Evolutionary conservation across 106 monocot genomes (phyloP).

Genomic region (Gastrodia elata): DNA sequence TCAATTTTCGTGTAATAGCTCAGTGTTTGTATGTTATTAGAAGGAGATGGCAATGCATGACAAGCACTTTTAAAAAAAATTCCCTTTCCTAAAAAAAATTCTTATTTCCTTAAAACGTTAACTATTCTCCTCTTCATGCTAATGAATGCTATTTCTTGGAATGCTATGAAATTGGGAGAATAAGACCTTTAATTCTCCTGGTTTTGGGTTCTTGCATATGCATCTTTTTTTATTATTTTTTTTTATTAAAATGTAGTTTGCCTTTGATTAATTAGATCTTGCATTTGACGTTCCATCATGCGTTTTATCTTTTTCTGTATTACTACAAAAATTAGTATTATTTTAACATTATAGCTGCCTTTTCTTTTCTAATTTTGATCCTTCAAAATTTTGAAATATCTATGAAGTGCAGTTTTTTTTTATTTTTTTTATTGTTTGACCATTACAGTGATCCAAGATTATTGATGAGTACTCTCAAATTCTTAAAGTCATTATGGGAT

Average conservation of each 20-base stretch:
- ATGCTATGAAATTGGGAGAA: neutral
- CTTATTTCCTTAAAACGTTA: too few relatives aligned
- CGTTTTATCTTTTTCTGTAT: neutral
- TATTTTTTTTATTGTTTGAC: neutral
- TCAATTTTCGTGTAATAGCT: too few relatives aligned
- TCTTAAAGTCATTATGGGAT: constrained; percentile 78
- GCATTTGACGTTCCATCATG: neutral
- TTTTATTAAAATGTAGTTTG: neutral
- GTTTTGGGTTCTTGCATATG: neutral
- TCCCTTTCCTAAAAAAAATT: too few relatives aligned
- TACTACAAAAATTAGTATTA: neutral
- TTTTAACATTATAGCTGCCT: neutral
- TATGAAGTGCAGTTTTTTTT: neutral
- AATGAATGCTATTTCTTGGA: neutral
- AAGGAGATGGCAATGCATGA: too few relatives aligned
- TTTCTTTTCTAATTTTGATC: neutral
- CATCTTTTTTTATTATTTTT: neutral
- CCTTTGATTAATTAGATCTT: neutral
- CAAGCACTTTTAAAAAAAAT: too few relatives aligned
- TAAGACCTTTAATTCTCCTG: neutral
- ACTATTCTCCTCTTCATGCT: neutral
- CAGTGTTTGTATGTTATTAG: too few relatives aligned
- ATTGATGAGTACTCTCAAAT: constrained; percentile 36
- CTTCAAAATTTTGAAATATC: neutral
- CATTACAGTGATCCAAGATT: constrained; percentile 38